Evolutionary conservation across 208 protist species (phyloP), one percentile per base, ranked within the genome.

Genomic region (Trypanosomatidae sp.): DNA sequence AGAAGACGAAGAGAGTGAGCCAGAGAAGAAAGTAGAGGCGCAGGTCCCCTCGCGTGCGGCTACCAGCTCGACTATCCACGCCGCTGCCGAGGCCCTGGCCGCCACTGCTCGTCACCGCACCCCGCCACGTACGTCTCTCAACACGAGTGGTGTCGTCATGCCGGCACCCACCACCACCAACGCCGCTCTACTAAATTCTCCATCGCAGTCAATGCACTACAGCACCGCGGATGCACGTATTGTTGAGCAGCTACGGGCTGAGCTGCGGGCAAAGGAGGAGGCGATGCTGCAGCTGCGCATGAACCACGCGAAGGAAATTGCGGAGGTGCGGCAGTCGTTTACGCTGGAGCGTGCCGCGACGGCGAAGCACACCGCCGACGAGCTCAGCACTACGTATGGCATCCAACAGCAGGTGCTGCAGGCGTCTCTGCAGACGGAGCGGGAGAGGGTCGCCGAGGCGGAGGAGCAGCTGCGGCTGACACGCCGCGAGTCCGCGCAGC

Each of bases 321-420:
- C 82, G 9, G 77, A 85, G 66, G 50, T 92, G 72, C 85, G 82
- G 43, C 83, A 88, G 62, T 66, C 73, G 13, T 69, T 84, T 17
- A 66, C 74, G 36, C 76, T 80, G 19, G 87, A 83, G 44, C 81
- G 81, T 43, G 69, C 76, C 36, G 74, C 79, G 33, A 77, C 77
- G 22, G 68, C 79, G n/a, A 82, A 83, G 69, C 82, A 91, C 50
- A 79, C 83, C 6, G 73, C 81, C 6, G 76, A 84, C 55, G 87
- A 92, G 53, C 75, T 91, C 15, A 59, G 74, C 30, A 69, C 83
- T 17, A 85, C 90, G 3, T 85, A 79, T 73, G 73, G 69, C 25
- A 79, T 92, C 25, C 88, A 90, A 68, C 69, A 86, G 66, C 84
- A 85, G 46, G 53, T 86, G 0, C 73, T 91, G 46, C 80, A 84